Evolutionary conservation across 768 basidiomycete genomes (phyloP).

Genomic region (Guyanaporus albipodus): DNA sequence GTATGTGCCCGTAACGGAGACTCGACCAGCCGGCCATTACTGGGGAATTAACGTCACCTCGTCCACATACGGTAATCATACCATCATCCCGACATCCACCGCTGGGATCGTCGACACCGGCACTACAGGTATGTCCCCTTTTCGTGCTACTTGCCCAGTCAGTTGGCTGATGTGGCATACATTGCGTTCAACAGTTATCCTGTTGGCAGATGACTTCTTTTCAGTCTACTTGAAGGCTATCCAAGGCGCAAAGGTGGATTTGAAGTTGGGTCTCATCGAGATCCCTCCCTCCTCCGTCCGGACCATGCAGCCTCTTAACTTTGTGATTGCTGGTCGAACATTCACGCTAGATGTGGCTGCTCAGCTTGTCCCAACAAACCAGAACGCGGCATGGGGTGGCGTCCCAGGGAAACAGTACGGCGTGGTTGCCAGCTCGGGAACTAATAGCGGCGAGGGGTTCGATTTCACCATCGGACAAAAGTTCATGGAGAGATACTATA

Average conservation of each 20-base stretch:
- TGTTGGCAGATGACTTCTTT: slow-evolving; percentile 23
- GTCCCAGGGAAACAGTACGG: not conserved
- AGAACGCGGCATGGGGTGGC: not conserved
- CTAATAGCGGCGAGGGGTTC: not conserved
- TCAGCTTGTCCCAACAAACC: not conserved
- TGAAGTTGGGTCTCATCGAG: slow-evolving; percentile 9
- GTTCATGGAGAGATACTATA: not conserved
- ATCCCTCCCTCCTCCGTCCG: slow-evolving; percentile 1
- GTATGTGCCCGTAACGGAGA: slow-evolving; percentile 26
- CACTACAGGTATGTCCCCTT: slow-evolving; percentile 17
- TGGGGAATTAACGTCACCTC: slow-evolving; percentile 31
- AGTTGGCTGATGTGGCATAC: not conserved
- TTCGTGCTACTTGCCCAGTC: too few relatives aligned
- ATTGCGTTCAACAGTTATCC: slow-evolving; percentile 8
- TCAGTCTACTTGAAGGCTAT: slow-evolving; percentile 12
- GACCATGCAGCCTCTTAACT: not conserved
- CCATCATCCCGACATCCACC: slow-evolving; percentile 15
- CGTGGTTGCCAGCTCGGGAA: rapidly evolving
- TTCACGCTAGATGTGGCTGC: not conserved
- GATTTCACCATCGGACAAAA: not conserved
- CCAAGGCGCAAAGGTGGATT: slow-evolving; percentile 10
- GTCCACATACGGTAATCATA: slow-evolving; percentile 10
- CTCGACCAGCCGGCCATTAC: slow-evolving; percentile 18
- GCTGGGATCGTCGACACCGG: slow-evolving; percentile 31
- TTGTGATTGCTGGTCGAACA: not conserved